Percentiles rank a stretch among this genome's conserved stretches.
Conservation (phyloP, 495 filamentous ascomycete species). For the Aspergillus panamensis region DNA sequence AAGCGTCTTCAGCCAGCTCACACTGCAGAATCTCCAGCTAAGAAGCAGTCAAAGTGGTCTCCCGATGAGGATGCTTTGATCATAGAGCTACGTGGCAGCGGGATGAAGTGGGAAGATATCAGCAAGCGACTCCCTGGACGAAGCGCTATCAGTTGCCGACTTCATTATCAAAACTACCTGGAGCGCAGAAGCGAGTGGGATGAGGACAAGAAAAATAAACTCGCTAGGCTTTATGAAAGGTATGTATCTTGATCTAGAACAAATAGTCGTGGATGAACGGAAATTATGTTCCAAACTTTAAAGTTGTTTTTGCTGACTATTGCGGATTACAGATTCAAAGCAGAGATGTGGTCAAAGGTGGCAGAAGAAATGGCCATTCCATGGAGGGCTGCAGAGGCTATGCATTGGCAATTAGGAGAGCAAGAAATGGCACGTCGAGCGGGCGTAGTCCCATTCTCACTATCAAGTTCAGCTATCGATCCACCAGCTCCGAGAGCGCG, state of each 20-base stretch:
- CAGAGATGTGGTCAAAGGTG: conserved; percentile 94
- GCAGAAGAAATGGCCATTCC: conserved; percentile 94
- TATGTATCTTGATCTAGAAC: conserved; percentile 34
- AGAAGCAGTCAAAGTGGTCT: conserved; percentile 96
- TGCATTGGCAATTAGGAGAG: conserved; percentile 97
- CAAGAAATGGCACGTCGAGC: conserved; percentile 86
- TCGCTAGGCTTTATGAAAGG: conserved; percentile 94
- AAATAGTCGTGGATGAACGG: neutral
- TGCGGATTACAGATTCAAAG: conserved; percentile 68
- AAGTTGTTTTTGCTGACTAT: conserved; percentile 11
- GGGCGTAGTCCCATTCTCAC: conserved; percentile 75
- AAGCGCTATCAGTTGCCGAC: conserved; percentile 86
- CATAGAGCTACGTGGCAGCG: conserved; percentile 79
- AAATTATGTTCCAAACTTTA: neutral
- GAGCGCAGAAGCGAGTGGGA: conserved; percentile 90
- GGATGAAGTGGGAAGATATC: conserved; percentile 99
- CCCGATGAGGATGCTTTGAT: conserved; percentile 85
- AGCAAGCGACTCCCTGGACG: conserved; percentile 83
- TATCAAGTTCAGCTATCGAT: conserved; percentile 58
- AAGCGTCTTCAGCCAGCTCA: conserved; percentile 52
- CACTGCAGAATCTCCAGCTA: conserved; percentile 69
- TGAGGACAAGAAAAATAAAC: conserved; percentile 94
- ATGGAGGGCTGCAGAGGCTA: conserved; percentile 92
- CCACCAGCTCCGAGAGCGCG: conserved; percentile 46
- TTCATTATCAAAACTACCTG: conserved; percentile 97